phyloP scores from a whole-genome alignment of 208 protist genomes.

The Crithidia thermophila region DNA sequence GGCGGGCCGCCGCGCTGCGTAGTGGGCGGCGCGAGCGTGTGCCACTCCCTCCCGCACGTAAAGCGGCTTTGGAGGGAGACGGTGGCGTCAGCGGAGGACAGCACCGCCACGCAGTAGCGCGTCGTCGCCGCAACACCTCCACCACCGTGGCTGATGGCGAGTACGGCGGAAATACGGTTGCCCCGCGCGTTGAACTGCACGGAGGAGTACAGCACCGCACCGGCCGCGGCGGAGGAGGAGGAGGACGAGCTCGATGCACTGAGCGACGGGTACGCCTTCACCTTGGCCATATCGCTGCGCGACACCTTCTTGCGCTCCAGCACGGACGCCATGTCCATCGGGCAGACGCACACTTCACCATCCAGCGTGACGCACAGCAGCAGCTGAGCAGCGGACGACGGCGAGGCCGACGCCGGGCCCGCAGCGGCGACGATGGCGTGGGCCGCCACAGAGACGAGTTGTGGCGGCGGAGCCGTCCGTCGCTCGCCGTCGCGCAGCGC shows the following conservation, averaged over 20 bases:
- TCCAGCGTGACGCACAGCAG: constrained; percentile 37
- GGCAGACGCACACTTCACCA: constrained; percentile 24
- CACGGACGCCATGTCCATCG: constrained; percentile 37
- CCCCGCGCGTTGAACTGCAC: constrained; percentile 27
- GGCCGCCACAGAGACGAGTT: constrained; percentile 28
- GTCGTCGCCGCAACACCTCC: too few relatives aligned
- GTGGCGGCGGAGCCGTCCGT: neutral
- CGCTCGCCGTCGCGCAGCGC: constrained; percentile 10
- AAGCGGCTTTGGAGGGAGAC: constrained; percentile 16
- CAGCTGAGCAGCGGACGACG: constrained; percentile 1
- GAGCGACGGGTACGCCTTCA: constrained; percentile 23
- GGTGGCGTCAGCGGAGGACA: constrained; percentile 10
- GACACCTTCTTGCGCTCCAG: constrained; percentile 39
- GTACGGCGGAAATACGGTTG: constrained; percentile 12
- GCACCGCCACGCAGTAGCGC: constrained; percentile 18
- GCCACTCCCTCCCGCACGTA: constrained; percentile 15
- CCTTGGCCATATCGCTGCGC: constrained; percentile 29
- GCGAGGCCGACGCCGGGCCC: neutral
- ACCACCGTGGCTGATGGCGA: too few relatives aligned
- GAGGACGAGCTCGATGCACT: too few relatives aligned
- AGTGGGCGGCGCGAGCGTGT: constrained; percentile 21
- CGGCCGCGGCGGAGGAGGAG: too few relatives aligned
- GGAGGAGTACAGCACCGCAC: constrained; percentile 18
- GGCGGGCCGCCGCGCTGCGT: neutral
- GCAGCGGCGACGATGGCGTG: constrained; percentile 3